Conservation (phyloP, 305 asterid genomes). For the Fraxinus latifolia region DNA sequence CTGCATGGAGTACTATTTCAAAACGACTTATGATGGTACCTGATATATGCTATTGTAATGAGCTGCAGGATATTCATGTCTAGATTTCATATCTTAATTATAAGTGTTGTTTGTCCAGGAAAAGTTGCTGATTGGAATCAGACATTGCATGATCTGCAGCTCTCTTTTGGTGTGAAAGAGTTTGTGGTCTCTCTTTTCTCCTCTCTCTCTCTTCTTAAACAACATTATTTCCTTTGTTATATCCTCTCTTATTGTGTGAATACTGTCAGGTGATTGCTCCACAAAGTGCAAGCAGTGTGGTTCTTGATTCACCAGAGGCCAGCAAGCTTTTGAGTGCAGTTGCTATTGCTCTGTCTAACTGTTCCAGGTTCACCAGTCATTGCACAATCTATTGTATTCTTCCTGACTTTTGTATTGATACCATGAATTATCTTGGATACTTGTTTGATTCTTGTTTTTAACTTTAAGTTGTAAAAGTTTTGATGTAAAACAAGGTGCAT, state of each 20-base stretch:
- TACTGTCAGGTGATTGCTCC: slow-evolving; percentile 83
- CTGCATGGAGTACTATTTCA: slow-evolving; percentile 83
- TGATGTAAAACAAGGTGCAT: not conserved
- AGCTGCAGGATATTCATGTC: not conserved
- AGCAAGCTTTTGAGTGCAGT: slow-evolving; percentile 97
- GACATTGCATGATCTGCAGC: slow-evolving; percentile 77
- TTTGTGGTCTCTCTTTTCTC: slow-evolving; percentile 57
- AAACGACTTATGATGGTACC: slow-evolving; percentile 54
- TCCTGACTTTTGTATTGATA: slow-evolving; percentile 7
- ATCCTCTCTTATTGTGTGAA: slow-evolving; percentile 21
- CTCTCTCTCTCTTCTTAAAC: not conserved
- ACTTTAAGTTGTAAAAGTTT: not conserved
- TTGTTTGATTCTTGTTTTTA: not conserved
- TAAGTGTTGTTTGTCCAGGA: slow-evolving; percentile 41
- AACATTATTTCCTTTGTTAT: slow-evolving; percentile 24
- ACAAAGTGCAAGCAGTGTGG: slow-evolving; percentile 90
- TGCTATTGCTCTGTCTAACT: slow-evolving; percentile 89
- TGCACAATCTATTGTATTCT: slow-evolving; percentile 22
- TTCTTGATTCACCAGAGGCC: slow-evolving; percentile 96
- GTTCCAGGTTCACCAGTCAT: slow-evolving; percentile 63
- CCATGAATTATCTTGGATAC: slow-evolving; percentile 9
- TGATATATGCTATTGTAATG: slow-evolving; percentile 16
- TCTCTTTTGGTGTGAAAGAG: slow-evolving; percentile 86
- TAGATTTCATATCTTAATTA: slow-evolving; percentile 20
- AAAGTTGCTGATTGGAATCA: slow-evolving; percentile 65